These are phyloP conservation scores for Myrmaecium sp. DNA, from an alignment of 2,329 filamentous ascomycete species.

Conservation along the genomic window DNA sequence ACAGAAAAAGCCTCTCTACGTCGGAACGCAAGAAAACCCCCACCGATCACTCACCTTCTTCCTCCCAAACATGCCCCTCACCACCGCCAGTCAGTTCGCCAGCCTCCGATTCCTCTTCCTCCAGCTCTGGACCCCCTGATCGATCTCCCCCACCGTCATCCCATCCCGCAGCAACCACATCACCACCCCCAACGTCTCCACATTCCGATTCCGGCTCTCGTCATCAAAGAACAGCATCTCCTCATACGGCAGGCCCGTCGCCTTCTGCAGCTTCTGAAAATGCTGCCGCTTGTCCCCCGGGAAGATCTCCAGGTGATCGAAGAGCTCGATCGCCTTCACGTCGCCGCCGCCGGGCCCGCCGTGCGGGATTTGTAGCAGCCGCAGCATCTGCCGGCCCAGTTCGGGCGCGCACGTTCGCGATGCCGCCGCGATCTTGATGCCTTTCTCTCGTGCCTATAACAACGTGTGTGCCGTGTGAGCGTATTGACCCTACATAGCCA, in stretches of 20 bases:
- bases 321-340: constrained; percentile 30
- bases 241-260: constrained; percentile 53
- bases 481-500: no score
- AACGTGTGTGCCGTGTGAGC: no score
- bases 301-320: constrained; percentile 43
- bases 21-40: no score
- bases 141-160: constrained; percentile 58
- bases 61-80: no score
- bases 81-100: constrained; percentile 6
- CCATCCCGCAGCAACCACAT: constrained; percentile 74
- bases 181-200: constrained; percentile 61
- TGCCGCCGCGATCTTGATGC: constrained; percentile 51
- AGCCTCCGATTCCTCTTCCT: constrained; percentile 46
- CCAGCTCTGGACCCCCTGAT: constrained; percentile 68
- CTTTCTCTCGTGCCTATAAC: constrained; percentile 15
- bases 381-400: constrained; percentile 64
- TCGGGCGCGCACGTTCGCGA: constrained; percentile 68
- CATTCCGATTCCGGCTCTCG: constrained; percentile 71
- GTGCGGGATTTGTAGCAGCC: constrained; percentile 45
- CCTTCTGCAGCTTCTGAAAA: constrained; percentile 55
- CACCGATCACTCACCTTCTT: no score
- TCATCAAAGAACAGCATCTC: constrained; percentile 97
- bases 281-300: constrained; percentile 74
- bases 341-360: constrained; percentile 2
- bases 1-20: no score